Base-by-base conservation (phyloP, 495 filamentous ascomycete species). In the Neurospora sp. region DNA sequence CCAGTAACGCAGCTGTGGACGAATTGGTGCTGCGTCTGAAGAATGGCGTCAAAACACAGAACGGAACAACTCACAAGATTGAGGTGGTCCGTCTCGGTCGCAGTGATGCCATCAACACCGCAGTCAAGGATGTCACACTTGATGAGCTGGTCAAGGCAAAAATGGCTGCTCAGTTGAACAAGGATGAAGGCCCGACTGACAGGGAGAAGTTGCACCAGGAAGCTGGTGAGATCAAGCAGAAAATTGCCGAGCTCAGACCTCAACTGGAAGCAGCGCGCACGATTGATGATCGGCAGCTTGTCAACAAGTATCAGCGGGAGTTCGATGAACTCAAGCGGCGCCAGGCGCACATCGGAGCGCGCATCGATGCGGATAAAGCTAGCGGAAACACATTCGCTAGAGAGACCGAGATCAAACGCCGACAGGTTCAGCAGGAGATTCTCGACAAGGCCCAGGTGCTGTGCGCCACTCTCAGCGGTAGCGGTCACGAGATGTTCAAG, bases 401-500 rank as follows among this genome's bases (percentile, higher is more conserved):
- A 73, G 90, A 96, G 78, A 88, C 87, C n/a, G 96, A 98, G 75
- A 89, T 98, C 75, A 91, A 90, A 74, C 90, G 93, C 71, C 90
- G 92, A 37, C 88, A 90, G 69, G 89, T 94, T 39, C 96, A 98
- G 81, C 94, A 98, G 81, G 89, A 94, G 73, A 92, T 99, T 70
- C 89, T 98, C 54, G 90, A 97, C 76, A 89, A 90, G 31, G 93
- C 96, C 12, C 92, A 98, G 82, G 91, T 98, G 39, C 91, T 99
- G 54, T 99, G 96, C 80, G 92, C 96, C 31, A 99, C 96, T 0
- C 90, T 99, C 71, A 97, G 93, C 79, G 96, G 94, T 71, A 94
- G 92, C 82, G 96, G 96, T 18, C 96, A 98, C 76, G 96, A 99
- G 70, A 97, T 99, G 91, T 97, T 99, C 84, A 94, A 94, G 82